Conservation (phyloP, 2,329 filamentous ascomycete species). For the Elsinoe australis region DNA sequence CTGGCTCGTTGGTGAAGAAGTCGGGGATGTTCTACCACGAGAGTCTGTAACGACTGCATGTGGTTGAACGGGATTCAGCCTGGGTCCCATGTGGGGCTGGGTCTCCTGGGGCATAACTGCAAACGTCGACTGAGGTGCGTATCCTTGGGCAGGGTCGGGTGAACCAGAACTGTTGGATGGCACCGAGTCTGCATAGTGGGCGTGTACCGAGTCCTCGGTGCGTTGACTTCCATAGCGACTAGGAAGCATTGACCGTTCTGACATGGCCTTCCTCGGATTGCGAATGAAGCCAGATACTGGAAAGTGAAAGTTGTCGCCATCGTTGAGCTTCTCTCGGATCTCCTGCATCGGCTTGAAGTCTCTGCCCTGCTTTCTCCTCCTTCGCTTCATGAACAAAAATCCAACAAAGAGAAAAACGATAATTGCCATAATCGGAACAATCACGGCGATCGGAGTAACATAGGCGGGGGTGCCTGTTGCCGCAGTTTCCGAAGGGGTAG, state of each 20-base stretch:
- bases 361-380: conserved; percentile 13
- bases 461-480: conserved; percentile 5
- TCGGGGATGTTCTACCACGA: neutral
- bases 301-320: conserved; percentile 10
- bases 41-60: neutral
- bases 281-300: conserved; percentile 11
- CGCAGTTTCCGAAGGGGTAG: neutral
- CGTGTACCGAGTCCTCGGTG: conserved; percentile 7
- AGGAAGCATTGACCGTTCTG: conserved; percentile 1
- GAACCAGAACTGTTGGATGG: neutral
- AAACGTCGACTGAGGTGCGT: conserved; percentile 7
- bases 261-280: conserved; percentile 14
- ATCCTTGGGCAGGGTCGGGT: conserved; percentile 5
- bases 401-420: conserved; percentile 2
- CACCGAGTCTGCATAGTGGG: conserved; percentile 9
- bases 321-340: conserved; percentile 2
- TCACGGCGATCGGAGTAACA: conserved; percentile 6
- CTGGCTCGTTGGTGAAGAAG: neutral
- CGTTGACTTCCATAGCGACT: conserved; percentile 9
- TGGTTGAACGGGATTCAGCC: conserved; percentile 6
- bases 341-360: conserved; percentile 14
- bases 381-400: conserved; percentile 13
- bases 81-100: conserved; percentile 9
- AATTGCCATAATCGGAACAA: conserved; percentile 10
- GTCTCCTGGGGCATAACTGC: conserved; percentile 12